phyloP scores from a whole-genome alignment of 257 asterid genomes.

The Solanum sejunctum region DNA sequence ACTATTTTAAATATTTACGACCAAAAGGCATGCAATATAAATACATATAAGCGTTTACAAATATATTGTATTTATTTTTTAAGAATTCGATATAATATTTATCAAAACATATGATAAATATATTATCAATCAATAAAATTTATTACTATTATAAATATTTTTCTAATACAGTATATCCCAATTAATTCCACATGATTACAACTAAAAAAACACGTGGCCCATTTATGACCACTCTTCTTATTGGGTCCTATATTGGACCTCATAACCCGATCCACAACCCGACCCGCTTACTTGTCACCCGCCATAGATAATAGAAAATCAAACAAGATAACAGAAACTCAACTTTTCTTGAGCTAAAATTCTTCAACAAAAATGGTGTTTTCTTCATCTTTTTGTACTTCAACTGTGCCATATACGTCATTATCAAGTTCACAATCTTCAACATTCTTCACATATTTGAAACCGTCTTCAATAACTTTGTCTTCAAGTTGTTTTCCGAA shows the following conservation, averaged over 20 bases:
- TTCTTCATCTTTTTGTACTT: background rate
- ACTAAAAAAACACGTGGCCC: background rate
- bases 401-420: background rate
- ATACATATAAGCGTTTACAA: too few species aligned
- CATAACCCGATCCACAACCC: background rate
- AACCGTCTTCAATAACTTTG: background rate
- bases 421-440: background rate
- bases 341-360: background rate
- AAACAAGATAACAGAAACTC: background rate
- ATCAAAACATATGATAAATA: too few species aligned
- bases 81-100: too few species aligned
- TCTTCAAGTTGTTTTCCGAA: background rate
- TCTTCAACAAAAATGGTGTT: background rate
- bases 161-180: too few species aligned
- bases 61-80: too few species aligned
- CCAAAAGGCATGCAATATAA: too few species aligned
- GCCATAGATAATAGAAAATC: background rate
- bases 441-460: background rate
- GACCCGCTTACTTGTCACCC: background rate
- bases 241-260: background rate
- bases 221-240: background rate
- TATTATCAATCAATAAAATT: too few species aligned
- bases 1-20: too few species aligned
- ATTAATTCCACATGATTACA: too few species aligned
- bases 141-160: too few species aligned